Conservation (phyloP, 108 stramenopile genomes). For the Stephanodiscus minutulus region DNA sequence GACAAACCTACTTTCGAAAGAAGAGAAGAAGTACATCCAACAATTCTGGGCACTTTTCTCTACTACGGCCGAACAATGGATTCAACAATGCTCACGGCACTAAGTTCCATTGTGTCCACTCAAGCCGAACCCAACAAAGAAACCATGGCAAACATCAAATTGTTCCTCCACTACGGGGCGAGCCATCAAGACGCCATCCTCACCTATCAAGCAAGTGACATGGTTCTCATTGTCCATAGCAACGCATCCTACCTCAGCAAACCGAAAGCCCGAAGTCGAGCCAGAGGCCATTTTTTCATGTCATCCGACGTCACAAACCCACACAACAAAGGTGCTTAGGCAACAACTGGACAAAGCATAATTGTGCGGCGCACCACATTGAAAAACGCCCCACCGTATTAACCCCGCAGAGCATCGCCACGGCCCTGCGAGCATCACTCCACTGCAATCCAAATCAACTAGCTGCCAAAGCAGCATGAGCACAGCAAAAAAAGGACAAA, state of each 20-base stretch:
- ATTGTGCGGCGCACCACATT: neutral
- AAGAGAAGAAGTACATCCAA: too few species aligned
- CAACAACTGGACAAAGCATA: neutral
- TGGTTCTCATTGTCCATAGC: conserved; percentile 35
- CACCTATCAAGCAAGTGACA: conserved; percentile 38
- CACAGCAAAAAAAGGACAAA: too few species aligned
- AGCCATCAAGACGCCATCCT: conserved; percentile 45
- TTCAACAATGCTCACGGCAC: too few species aligned
- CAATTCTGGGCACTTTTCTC: too few species aligned
- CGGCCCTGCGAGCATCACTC: too few species aligned
- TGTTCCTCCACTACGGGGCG: conserved; percentile 46
- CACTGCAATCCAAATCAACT: too few species aligned
- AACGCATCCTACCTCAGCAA: conserved; percentile 41
- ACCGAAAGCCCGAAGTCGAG: conserved; percentile 39
- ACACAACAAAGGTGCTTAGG: neutral
- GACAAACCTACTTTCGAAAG: too few species aligned
- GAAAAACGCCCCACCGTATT: neutral
- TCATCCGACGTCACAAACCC: neutral
- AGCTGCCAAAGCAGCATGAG: too few species aligned
- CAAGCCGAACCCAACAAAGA: conserved; percentile 23
- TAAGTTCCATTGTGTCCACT: conserved; percentile 24
- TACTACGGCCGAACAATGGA: too few species aligned
- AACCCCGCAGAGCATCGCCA: neutral
- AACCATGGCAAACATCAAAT: conserved; percentile 15
- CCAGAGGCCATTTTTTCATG: conserved; percentile 41